Evolutionary conservation across 257 asterid genomes (phyloP), one percentile per base, ranked within the genome.

Genomic region (Fraxinus excelsior): DNA sequence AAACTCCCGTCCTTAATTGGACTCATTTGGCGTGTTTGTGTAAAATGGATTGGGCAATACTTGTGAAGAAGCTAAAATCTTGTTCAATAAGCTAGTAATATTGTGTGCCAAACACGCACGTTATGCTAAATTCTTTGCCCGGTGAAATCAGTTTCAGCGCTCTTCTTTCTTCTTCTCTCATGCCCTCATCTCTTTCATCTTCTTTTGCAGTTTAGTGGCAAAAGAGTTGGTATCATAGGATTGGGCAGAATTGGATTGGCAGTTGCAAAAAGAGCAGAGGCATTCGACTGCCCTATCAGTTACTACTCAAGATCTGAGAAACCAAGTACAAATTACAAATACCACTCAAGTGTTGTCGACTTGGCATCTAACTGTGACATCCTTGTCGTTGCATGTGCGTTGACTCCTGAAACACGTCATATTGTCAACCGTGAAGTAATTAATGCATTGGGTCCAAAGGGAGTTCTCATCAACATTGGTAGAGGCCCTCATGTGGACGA

Each of bases 191-290:
- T 16, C 3, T 13, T 16, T 4, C 65, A 4, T 71, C 11, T 49
- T 14, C 84, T 79, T 70, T 75, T 77, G 76, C 90, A 94, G 98
- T 90, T 94, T 80, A 90, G 88, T 74, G 98, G 96, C 38, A 91
- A 90, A 82, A 80, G 87, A 42, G 82, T 94, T 8, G 98, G 97
- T 69, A 89, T 94, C 74, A 72, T 91, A 23, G 97, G 98, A 67
- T 73, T 94, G 78, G 98, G 98, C 72, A 88, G 97, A 80, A 94
- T 94, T 4, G 98, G 98, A 13, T 81, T 88, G 2, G 97, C 97
- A 42, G 85, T 94, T 62, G 97, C 98, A 10, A 89, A 82, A 74
- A 84, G 97, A 82, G 96, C 92, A 1, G 86, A 84, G 74, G 96
- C 94, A n/a, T 94, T 94, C 34, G 89, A 86, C 80, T 94, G 96